Conservation (phyloP, 805 yeast genomes). For the Priceomyces castillae region DNA sequence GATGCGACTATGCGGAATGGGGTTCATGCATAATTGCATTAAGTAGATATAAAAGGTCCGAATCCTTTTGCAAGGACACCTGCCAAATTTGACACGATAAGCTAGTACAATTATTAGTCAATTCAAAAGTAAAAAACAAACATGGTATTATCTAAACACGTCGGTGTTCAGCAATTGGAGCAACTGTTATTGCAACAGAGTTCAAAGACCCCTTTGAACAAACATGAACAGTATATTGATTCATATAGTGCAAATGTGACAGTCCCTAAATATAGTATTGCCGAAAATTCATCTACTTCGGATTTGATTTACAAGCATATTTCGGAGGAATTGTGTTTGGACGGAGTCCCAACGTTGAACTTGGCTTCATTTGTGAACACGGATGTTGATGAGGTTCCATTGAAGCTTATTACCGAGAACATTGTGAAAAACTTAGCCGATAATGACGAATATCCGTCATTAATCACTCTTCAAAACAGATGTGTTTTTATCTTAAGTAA, state of each 20-base stretch:
- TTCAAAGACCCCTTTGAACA: constrained; percentile 19
- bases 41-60: no score
- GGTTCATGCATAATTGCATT: no score
- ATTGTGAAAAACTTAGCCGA: constrained; percentile 87
- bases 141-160: constrained; percentile 47
- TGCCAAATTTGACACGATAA: no score
- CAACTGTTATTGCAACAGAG: constrained; percentile 25
- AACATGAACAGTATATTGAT: constrained; percentile 31
- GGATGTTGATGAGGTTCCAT: constrained; percentile 41
- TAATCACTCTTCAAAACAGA: constrained; percentile 74
- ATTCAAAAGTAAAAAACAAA: not conserved
- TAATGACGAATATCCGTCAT: constrained; percentile 88
- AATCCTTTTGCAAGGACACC: no score
- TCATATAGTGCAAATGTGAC: constrained; percentile 27
- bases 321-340: constrained; percentile 72
- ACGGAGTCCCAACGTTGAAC: constrained; percentile 81
- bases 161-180: constrained; percentile 45
- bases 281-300: constrained; percentile 52
- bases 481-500: constrained; percentile 78
- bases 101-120: no score
- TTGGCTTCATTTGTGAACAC: constrained; percentile 91
- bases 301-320: constrained; percentile 59
- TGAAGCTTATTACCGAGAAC: constrained; percentile 61
- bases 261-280: constrained; percentile 61
- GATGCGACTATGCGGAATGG: no score